Evolutionary conservation across 352 stramenopile genomes (phyloP), one percentile per base, ranked within the genome.

Genomic region (Peronospora farinosa): DNA sequence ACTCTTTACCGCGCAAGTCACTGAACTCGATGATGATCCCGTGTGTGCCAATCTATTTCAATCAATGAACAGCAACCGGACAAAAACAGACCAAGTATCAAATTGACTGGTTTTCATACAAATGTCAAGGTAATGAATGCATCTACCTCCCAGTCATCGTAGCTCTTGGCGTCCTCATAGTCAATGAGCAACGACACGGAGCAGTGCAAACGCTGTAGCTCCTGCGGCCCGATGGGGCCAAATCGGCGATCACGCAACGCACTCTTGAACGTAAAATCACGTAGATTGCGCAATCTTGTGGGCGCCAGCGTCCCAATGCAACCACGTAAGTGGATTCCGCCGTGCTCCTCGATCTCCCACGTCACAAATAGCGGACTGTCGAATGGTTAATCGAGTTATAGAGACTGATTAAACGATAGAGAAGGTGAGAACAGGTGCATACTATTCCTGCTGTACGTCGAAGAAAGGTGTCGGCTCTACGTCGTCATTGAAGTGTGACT

Each of bases 181-280:
- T 89, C 72, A 41, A 90, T 60, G 63, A 92, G 78, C 55, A 92
- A 59, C 25, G 80, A 92, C 60, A 92, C 80, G 6, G 78, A 86
- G 66, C 78, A 89, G 53, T 78, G 72, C 27, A 92, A 57, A 8
- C 63, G 65, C 2, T 80, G 65, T 11, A 92, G 57, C 51, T 92
- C 80, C 32, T 81, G 65, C 1, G 78, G 74, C 16, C 45, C 46
- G 46, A 92, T 92, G 32, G 80, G 80, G 36, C 84, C 75, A 46
- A 92, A 92, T 43, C 80, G 78, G 8, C 50, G 76, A 59, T 92
- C 80, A 38, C 78, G 78, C 31, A 92, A 61, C 17, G 80, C 80
- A 51, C 78, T 89, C 57, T 90, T 90, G 58, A 90, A 88, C 28
- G 74, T 85, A 49, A 90, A 92, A 40, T 88, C 77, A 27, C 76